Evolutionary conservation across 345 rosid genomes (phyloP).

Genomic region (Lepidium didymum): DNA sequence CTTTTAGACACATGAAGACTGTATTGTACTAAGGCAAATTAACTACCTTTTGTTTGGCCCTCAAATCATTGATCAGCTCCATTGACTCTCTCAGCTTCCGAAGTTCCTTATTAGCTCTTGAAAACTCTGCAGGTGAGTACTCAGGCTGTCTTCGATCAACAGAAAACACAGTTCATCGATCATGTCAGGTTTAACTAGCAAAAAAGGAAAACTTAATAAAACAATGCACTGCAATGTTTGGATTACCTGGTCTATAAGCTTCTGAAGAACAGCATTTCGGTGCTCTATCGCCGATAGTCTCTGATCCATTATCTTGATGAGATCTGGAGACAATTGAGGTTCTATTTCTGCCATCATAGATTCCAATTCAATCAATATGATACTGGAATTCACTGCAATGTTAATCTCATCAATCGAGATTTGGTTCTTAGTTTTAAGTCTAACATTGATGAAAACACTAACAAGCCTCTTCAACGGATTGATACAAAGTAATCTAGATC

Average conservation of each 20-base stretch:
- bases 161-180: slow-evolving; percentile 7
- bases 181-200: background rate
- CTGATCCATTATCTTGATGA: slow-evolving; percentile 76
- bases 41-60: slow-evolving; percentile 69
- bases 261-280: slow-evolving; percentile 50
- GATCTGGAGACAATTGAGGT: slow-evolving; percentile 53
- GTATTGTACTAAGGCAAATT: background rate
- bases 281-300: slow-evolving; percentile 61
- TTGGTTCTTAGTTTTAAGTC: background rate
- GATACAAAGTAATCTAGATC: background rate
- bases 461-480: background rate
- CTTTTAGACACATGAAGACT: background rate
- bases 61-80: slow-evolving; percentile 61
- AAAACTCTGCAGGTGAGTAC: slow-evolving; percentile 62
- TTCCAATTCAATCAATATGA: background rate
- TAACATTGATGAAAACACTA: background rate
- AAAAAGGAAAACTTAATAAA: background rate
- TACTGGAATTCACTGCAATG: background rate
- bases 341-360: slow-evolving; percentile 37
- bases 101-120: slow-evolving; percentile 84
- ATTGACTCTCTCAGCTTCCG: slow-evolving; percentile 67
- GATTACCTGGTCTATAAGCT: slow-evolving; percentile 54
- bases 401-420: background rate
- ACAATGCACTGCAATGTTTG: background rate
- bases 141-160: slow-evolving; percentile 86